phyloP scores from a whole-genome alignment of 1,139 yeast genomes.

The Sugiyamaella xylanicola region DNA sequence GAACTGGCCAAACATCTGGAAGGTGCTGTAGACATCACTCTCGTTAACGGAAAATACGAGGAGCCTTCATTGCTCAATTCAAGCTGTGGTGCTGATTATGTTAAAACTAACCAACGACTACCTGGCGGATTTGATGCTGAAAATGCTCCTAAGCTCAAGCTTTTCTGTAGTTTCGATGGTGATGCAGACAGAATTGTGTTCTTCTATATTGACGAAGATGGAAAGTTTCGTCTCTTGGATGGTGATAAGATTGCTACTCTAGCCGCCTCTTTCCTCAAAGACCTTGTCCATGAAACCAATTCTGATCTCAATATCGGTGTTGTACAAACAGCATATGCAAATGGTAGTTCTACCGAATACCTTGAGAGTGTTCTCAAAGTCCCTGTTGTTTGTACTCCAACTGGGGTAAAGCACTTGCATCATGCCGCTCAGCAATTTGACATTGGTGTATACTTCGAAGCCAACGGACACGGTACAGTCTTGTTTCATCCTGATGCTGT shows the following conservation, averaged over 20 bases:
- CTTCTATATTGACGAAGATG: conserved; percentile 58
- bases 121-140: conserved; percentile 62
- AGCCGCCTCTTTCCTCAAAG: conserved; percentile 67
- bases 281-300: conserved; percentile 49
- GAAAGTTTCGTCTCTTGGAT: conserved; percentile 70
- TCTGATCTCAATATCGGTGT: conserved; percentile 63
- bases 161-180: conserved; percentile 91
- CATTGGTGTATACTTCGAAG: conserved; percentile 94
- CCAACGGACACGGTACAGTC: conserved; percentile 99
- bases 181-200: conserved; percentile 96
- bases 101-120: conserved; percentile 79
- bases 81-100: conserved; percentile 94
- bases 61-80: conserved; percentile 65
- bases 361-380: conserved; percentile 61
- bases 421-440: conserved; percentile 83
- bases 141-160: conserved; percentile 36
- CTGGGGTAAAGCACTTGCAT: conserved; percentile 96
- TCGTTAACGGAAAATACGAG: conserved; percentile 63
- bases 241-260: conserved; percentile 94
- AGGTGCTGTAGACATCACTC: conserved; percentile 45
- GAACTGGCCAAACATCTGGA: conserved; percentile 49
- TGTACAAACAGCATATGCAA: conserved; percentile 97
- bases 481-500: conserved; percentile 67
- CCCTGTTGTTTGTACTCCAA: conserved; percentile 88
- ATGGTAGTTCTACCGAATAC: conserved; percentile 84